Evolutionary conservation across 768 basidiomycete species (phyloP), one percentile per base, ranked within the genome.

Genomic region (Lepiota brunneoincarnata): DNA sequence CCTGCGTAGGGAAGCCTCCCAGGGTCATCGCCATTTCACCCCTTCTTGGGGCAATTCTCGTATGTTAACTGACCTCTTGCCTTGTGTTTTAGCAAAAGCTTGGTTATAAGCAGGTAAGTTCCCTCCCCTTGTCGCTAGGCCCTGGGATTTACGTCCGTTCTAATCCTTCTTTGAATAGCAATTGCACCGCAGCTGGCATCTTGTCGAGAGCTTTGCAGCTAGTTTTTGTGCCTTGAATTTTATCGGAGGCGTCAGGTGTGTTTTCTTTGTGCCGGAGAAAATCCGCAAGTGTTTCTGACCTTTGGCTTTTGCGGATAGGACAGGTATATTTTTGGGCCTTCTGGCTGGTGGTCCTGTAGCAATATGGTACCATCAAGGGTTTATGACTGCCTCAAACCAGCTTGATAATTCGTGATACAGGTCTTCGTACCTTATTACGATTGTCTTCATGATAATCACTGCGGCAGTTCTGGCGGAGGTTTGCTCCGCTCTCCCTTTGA

Each of bases 1-100:
- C 89, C 90, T 92, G 92, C 93, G 92, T 91, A 93, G 91, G 91
- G 91, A 94, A 91, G 87, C 87, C 88, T 62, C 76, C 77, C 81
- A 87, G 87, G 82, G 75, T 86, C 73, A 72, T 78, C 71, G 71
- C 53, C 53, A 7, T 67, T 65, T 68, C 65, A 59, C 67, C 72
- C 69, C 69, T 62, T 67, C 59, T 61, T 64, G 66, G 72, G 75
- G 76, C 65, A 60, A 43, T n/a, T 47, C 65, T 62, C 66, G 51
- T 61, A 56, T 61, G 63, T 60, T 65, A 68, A 75, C 87, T 91
- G 70, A 90, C 77, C 34, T 58, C 65, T 63, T 60, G 59, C 34
- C 17, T 35, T 45, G 52, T 73, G 61, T 63, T 55, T 31, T 55
- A 93, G 91, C 78, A 75, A 75, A 79, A 72, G 52, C 78, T 93